Conservation (phyloP, 116 monocot species). For the Phalaenopsis hybrid region DNA sequence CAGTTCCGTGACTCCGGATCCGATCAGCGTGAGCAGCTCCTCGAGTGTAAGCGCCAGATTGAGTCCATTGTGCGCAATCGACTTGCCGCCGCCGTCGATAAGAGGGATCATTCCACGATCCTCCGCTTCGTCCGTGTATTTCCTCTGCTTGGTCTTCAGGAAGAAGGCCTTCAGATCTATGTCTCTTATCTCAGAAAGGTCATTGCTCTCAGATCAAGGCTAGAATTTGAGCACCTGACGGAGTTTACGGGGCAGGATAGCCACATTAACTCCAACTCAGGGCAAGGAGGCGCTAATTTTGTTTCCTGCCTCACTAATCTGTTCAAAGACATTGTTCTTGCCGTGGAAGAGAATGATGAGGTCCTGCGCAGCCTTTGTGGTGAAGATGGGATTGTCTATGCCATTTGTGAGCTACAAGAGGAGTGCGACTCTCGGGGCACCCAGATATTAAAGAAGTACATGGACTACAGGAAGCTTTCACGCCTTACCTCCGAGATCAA, state of each 20-base stretch:
- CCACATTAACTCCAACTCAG: background rate
- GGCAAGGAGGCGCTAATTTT: slow-evolving; percentile 37
- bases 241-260: slow-evolving; percentile 34
- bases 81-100: slow-evolving; percentile 57
- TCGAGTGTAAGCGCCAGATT: slow-evolving; percentile 49
- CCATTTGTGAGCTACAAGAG: slow-evolving; percentile 86
- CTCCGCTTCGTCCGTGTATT: slow-evolving; percentile 66
- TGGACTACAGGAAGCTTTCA: slow-evolving; percentile 54
- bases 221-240: slow-evolving; percentile 73
- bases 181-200: slow-evolving; percentile 77
- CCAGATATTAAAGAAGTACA: slow-evolving; percentile 70
- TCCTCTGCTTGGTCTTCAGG: slow-evolving; percentile 58
- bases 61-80: slow-evolving; percentile 50
- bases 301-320: slow-evolving; percentile 73
- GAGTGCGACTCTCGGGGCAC: slow-evolving; percentile 91
- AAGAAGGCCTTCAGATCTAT: slow-evolving; percentile 84
- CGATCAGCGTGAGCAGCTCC: slow-evolving; percentile 57
- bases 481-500: slow-evolving; percentile 75
- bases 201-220: slow-evolving; percentile 54
- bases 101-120: slow-evolving; percentile 60
- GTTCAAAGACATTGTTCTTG: slow-evolving; percentile 90
- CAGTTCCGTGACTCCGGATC: slow-evolving; percentile 31
- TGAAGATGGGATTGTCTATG: slow-evolving; percentile 81
- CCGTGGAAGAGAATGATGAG: slow-evolving; percentile 82
- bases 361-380: slow-evolving; percentile 73